Percentiles rank a stretch among this genome's conserved stretches.
phyloP scores from a whole-genome alignment of 1,284 basidiomycete species.

The Chondrostereum purpureum region DNA sequence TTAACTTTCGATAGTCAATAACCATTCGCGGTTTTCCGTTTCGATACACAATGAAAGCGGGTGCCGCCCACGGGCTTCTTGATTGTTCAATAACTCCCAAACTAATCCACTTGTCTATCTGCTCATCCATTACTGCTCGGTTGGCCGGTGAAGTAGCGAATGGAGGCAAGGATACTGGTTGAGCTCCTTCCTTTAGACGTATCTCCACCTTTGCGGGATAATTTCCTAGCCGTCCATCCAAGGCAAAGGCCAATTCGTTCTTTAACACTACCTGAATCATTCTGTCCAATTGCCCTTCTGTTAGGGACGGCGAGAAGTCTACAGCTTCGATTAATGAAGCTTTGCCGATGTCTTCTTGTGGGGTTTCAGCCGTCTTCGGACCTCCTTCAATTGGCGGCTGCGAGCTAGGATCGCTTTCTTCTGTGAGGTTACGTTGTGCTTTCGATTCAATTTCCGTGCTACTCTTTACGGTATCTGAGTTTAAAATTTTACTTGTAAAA shows the following conservation, averaged over 20 bases:
- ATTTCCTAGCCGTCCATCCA: constrained; percentile 20
- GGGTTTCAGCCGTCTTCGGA: constrained; percentile 18
- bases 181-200: constrained; percentile 12
- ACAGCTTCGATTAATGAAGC: constrained; percentile 11
- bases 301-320: constrained; percentile 13
- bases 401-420: constrained; percentile 6
- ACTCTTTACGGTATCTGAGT: not conserved
- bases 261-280: constrained; percentile 11
- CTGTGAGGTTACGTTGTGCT: constrained; percentile 6
- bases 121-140: too few relatives aligned
- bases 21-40: not conserved
- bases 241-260: constrained; percentile 17
- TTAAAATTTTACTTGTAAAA: too few relatives aligned
- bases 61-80: constrained; percentile 2
- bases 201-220: constrained; percentile 16
- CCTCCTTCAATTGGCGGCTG: constrained; percentile 15
- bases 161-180: constrained; percentile 18
- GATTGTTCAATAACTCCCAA: constrained; percentile 2
- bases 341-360: constrained; percentile 9
- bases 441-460: not conserved
- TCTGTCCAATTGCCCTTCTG: constrained; percentile 6
- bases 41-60: not conserved
- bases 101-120: too few relatives aligned
- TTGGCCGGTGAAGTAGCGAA: too few relatives aligned
- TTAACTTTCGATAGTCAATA: too few relatives aligned